Evolutionary conservation across 441 rosid genomes (phyloP), one percentile per base, ranked within the genome.

Genomic region (Hura crepitans): DNA sequence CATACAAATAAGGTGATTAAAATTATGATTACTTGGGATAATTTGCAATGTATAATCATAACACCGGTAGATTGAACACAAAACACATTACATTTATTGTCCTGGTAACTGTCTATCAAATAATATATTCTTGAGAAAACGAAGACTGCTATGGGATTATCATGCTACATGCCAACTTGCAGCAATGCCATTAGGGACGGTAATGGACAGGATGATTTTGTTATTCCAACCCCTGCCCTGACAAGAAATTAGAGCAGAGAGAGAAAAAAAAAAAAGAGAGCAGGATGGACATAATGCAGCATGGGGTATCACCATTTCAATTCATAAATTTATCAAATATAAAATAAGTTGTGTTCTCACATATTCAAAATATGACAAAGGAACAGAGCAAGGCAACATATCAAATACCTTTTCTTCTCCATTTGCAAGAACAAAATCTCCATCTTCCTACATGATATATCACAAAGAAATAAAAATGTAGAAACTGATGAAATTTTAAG

Each of bases 391-490:
- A 61, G 65, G 72, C 63, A 73, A 78, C 65, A 71, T 45, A 64
- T 68, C 65, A 25, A 75, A 55, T 80, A 92, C 96, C 92, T 88
- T 87, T 65, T 92, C 99, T 61, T 91, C 98, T 62, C 83, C 96
- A 37, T 79, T 78, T 77, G 87, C 85, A 66, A 85, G 75, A 81
- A 85, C 74, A 79, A 88, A 96, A 78, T 93, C 99, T 47, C 86
- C 89, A 89, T 96, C 99, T 78, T 89, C 99, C 99, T 93, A 83
- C 86, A 89, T 68, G 64, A 71, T 17, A 74, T 56, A 79, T 49
- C 67, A 71, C 46, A 25, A 73, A 57, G 63, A 72, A 80, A 53
- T 9, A 70, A 28, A 67, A 57, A 42, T 61, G 28, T 18, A 35
- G 11, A 20, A 35, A 61, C 30, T 23, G 5, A 15, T 25, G 12